Base-by-base conservation (phyloP, 192 early-diverging fungal species). In the Podila minutissima region DNA sequence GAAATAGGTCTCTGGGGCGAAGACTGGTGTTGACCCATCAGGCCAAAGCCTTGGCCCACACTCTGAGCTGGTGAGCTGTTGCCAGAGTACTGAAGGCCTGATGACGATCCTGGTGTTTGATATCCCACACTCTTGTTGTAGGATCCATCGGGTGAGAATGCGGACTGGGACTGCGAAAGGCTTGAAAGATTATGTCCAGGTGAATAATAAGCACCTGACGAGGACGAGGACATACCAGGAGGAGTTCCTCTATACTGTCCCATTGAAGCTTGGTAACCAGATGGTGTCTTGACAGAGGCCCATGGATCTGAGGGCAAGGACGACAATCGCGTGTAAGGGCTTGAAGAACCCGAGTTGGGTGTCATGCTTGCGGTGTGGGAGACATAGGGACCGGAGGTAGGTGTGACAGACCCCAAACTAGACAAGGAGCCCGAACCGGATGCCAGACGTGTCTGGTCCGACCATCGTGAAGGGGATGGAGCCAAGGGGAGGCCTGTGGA, bases 11-110 rank as follows among this genome's bases (percentile, higher is more conserved):
- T 71, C 48, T 71, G 65, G 10, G 49, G 28, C 29, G 75, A 60
- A n/a, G 38, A 24, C 50, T 50, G 48, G 49, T 71, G 75, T 24
- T 66, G 64, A 13, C 69, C 64, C 68, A 68, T 60, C 8, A 69
- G 13, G 13, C 64, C 69, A 63, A 33, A 67, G 51, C 60, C 66
- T 4, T 59, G 48, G 20, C 49, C 26, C 15, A 48, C 41, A 17
- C 64, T 68, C 11, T 78, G 75, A 1, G 70, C 69, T 41, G 75
- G 75, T 17, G 75, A 78, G 28, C 66, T 71, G 2, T 64, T 70
- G 13, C 69, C 69, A 51, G 75, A 71, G 29, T 78, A 78, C n/a
- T 68, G 75, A 57, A 55, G 61, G 6, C 59, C 66, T 3, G 74
- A 48, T 9, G 53, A 41, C 22, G 69, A 64, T 20, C 51, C 59